phyloP scores from a whole-genome alignment of 2,329 filamentous ascomycete genomes.

The Tolypocladium amazonense region DNA sequence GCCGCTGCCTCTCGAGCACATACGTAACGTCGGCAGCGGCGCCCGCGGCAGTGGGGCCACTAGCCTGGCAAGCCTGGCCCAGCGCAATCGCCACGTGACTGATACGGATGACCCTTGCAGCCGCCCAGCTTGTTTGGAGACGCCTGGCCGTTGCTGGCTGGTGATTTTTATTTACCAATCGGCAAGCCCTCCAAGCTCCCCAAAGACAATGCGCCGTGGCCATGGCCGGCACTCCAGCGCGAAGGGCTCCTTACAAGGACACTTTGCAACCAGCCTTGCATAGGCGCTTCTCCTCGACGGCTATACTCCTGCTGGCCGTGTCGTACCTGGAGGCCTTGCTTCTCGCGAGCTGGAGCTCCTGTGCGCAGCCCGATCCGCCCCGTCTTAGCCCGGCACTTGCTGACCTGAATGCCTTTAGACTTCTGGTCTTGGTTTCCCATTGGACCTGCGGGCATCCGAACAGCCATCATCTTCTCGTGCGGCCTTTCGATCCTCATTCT shows the following conservation, averaged over 20 bases:
- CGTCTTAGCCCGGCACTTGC: conserved; percentile 1
- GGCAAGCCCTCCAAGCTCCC: conserved; percentile 4
- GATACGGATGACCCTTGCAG: conserved; percentile 2
- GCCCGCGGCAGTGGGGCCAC: neutral
- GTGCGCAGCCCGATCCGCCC: conserved; percentile 35
- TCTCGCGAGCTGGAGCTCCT: conserved; percentile 58
- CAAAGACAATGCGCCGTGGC: conserved; percentile 32
- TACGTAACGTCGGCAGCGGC: conserved; percentile 16
- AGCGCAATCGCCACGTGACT: conserved; percentile 18
- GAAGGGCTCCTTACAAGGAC: conserved; percentile 65
- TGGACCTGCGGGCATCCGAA: conserved; percentile 63
- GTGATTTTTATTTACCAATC: conserved; percentile 22
- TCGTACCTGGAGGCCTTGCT: conserved; percentile 65
- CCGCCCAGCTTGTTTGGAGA: conserved; percentile 1
- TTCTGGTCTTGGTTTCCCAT: conserved; percentile 84
- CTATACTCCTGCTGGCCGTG: conserved; percentile 54
- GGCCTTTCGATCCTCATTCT: conserved; percentile 72
- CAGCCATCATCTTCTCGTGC: conserved; percentile 64
- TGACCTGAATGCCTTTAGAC: conserved; percentile 34
- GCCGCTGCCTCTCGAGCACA: conserved; percentile 9
- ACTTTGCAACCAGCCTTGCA: conserved; percentile 85
- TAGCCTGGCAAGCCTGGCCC: neutral
- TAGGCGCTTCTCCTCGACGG: conserved; percentile 72
- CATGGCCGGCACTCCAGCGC: conserved; percentile 43
- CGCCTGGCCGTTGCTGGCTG: conserved; percentile 16